A percentile compares a stretch with the other conserved stretches of the same genome.
Conservation (phyloP, 176 grass and related monocot species). For the Oryza nivara region DNA sequence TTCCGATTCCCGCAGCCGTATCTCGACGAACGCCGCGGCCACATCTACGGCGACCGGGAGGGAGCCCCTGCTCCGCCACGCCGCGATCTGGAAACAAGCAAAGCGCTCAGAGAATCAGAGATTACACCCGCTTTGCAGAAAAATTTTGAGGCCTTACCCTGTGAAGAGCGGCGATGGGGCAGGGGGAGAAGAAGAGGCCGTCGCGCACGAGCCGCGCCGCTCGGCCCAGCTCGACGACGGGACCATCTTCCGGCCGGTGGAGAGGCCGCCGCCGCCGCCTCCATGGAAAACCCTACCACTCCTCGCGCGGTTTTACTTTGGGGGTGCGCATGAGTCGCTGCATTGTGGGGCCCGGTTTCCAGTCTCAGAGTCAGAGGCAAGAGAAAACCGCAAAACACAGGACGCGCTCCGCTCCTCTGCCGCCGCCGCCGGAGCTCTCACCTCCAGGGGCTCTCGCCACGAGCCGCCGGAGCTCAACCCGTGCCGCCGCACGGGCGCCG, state of each 20-base stretch:
- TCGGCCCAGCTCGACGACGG: too few species aligned
- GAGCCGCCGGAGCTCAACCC: too few species aligned
- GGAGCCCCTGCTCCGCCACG: conserved; percentile 81
- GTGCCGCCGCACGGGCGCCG: too few species aligned
- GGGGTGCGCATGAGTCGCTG: conserved; percentile 10
- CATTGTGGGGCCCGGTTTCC: not conserved
- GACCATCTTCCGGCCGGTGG: conserved; percentile 73
- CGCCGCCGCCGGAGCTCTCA: too few species aligned
- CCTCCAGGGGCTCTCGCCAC: too few species aligned
- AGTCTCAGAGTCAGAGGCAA: too few species aligned
- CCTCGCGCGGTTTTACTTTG: not conserved
- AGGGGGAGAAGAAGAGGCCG: conserved; percentile 80
- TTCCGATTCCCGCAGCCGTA: conserved; percentile 63
- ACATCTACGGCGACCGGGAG: conserved; percentile 73
- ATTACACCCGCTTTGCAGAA: not conserved
- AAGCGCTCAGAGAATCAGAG: not conserved
- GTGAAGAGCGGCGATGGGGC: conserved; percentile 54
- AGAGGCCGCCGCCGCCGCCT: conserved; percentile 44
- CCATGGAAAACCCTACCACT: conserved; percentile 31
- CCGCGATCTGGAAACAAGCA: conserved; percentile 60
- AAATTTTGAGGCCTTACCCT: conserved; percentile 43
- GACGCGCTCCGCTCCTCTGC: too few species aligned
- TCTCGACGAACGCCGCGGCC: conserved; percentile 74
- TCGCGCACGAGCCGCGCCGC: conserved; percentile 53
- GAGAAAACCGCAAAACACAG: too few species aligned